Evolutionary conservation across 345 rosid genomes (phyloP).

Genomic region (Passiflora organensis): DNA sequence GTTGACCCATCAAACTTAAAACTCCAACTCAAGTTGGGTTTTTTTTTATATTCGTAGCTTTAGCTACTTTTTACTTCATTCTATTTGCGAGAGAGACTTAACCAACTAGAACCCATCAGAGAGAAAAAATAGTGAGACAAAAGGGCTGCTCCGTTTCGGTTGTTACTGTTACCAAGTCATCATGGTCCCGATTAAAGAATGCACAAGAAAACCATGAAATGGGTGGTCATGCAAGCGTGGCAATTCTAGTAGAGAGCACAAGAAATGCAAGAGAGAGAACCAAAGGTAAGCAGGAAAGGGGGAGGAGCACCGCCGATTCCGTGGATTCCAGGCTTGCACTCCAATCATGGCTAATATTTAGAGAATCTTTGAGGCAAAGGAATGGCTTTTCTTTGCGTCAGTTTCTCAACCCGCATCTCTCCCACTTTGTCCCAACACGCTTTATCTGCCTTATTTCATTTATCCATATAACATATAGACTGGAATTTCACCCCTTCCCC

Average conservation of each 20-base stretch:
- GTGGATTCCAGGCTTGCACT: constrained; percentile 54
- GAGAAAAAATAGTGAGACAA: too few species aligned
- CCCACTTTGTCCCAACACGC: neutral
- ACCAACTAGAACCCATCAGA: too few species aligned
- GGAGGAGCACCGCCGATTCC: constrained; percentile 42
- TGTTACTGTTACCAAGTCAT: too few species aligned
- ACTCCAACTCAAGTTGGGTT: too few species aligned
- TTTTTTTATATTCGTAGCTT: too few species aligned
- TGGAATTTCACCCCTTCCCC: too few species aligned
- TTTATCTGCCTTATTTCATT: neutral
- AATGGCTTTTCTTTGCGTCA: neutral
- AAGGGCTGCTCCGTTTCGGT: too few species aligned
- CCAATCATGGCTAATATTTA: constrained; percentile 14
- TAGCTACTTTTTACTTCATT: too few species aligned
- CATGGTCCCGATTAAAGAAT: too few species aligned
- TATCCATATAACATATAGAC: neutral
- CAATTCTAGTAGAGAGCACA: neutral
- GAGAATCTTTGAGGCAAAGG: constrained; percentile 18
- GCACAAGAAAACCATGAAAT: constrained; percentile 12
- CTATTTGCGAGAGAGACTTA: too few species aligned
- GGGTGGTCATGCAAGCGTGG: constrained; percentile 11
- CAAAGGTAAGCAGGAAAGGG: neutral
- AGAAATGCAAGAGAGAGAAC: too few species aligned
- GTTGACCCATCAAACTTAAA: too few species aligned
- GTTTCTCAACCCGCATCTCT: neutral